Base-by-base conservation (phyloP, 1,139 yeast species). In the Citeromyces hawaiiensis region DNA sequence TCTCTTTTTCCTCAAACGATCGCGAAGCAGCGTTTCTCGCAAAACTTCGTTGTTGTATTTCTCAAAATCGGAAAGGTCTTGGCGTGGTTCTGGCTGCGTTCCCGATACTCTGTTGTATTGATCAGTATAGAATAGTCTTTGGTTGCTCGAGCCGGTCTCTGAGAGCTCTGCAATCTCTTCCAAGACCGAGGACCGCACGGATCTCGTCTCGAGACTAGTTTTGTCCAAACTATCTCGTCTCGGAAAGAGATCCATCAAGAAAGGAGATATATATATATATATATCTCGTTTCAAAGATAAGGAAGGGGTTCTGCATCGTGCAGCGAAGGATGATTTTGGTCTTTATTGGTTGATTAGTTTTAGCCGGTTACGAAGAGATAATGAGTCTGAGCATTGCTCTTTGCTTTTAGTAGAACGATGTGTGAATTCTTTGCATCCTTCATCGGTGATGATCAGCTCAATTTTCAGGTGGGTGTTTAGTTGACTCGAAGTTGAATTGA, bases 61-160 rank as follows among this genome's bases (percentile, higher is more conserved):
- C 18, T 61, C 64, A 45, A 64, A 67, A 38, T 67, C 72, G 3
- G 55, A 48, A 7, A 50, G 40, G 1, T 45, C 47, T 2, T 41
- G 16, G 4, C 38, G 31, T 4, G 35, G 37, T 19, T 38, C 30
- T 13, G 13, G 32, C 35, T 11, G 23, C 19, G 18, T 36, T 17
- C 30, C 13, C 30, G 17, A 3, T 29, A 9, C 11, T 38, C 15
- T 42, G 11, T 48, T 44, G 39, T 56, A 59, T 4, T 55, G 40
- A 15, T 48, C 48, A 6, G 53, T 49, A 37, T 49, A 50, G 35
- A 42, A 47, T 37, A 55, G 47, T 18, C 51, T 53, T 37, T 55
- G 54, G 25, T 44, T 42, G 2, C 27, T 23, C 27, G 27, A 23
- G 11, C 27, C 27, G 27, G 27, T 5, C 27, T 23, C 11, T 11